These are phyloP conservation scores for Akanthomyces dipterigenus DNA, from an alignment of 2,329 filamentous ascomycete genomes.

Conservation along the genomic window DNA sequence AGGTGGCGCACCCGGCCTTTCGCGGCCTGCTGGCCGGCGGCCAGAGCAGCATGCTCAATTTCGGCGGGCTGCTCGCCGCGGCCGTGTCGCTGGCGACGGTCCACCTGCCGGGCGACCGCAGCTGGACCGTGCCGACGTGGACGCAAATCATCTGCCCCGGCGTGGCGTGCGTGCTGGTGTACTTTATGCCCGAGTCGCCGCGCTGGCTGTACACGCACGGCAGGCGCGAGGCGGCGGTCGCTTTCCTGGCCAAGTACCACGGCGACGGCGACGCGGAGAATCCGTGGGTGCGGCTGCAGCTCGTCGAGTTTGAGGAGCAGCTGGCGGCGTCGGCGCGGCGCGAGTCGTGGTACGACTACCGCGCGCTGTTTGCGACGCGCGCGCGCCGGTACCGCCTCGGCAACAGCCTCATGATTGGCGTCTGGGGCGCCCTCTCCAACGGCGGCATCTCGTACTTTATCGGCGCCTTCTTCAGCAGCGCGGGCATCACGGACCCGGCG, in stretches of 20 bases:
- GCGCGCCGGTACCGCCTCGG: constrained; percentile 34
- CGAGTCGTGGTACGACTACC: constrained; percentile 45
- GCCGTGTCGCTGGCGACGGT: constrained; percentile 40
- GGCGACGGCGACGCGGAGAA: constrained; percentile 37
- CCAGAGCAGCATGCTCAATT: constrained; percentile 37
- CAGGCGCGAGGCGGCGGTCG: constrained; percentile 28
- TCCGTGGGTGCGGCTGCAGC: constrained; percentile 38
- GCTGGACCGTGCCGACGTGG: constrained; percentile 37
- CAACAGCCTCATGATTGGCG: constrained; percentile 27
- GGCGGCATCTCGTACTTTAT: constrained; percentile 44
- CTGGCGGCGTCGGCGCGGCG: constrained; percentile 37
- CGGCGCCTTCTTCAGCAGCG: constrained; percentile 40
- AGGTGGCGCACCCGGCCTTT: constrained; percentile 40
- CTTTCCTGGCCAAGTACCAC: constrained; percentile 35
- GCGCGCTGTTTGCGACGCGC: constrained; percentile 35
- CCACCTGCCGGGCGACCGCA: constrained; percentile 29
- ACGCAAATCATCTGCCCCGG: constrained; percentile 38
- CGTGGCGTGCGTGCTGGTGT: constrained; percentile 28
- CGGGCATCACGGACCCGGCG: constrained; percentile 34
- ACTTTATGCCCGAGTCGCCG: constrained; percentile 35
- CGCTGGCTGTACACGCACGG: constrained; percentile 35
- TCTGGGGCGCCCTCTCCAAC: constrained; percentile 24
- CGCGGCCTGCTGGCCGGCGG: constrained; percentile 26
- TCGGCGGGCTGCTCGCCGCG: constrained; percentile 44
- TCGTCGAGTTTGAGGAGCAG: constrained; percentile 36